A percentile compares a stretch with the other conserved stretches of the same genome.
phyloP scores from a whole-genome alignment of 169 alveolate genomes.

The Plasmodium fragile region DNA sequence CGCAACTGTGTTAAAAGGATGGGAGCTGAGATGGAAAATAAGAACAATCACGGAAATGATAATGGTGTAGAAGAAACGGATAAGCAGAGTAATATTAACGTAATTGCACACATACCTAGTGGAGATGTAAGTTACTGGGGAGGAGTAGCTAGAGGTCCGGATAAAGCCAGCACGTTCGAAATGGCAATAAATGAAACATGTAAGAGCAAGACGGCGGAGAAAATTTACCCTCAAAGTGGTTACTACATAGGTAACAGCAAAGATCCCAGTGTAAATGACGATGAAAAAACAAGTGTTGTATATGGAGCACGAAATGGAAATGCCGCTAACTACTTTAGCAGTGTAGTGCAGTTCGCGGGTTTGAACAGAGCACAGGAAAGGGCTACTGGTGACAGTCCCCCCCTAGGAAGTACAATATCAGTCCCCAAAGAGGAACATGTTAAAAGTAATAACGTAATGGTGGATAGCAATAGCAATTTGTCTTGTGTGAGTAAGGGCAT shows the following conservation, averaged over 20 bases:
- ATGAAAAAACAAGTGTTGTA: slow-evolving; percentile 6
- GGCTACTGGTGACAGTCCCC: not conserved
- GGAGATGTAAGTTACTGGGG: not conserved
- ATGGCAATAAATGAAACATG: not conserved
- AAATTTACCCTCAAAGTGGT: not conserved
- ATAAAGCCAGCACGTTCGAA: not conserved
- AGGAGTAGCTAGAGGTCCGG: not conserved
- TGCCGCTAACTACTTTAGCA: not conserved
- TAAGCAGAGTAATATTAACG: not conserved
- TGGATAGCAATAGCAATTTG: not conserved
- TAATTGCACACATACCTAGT: not conserved
- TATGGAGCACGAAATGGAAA: not conserved
- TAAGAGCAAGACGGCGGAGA: not conserved
- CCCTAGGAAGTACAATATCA: not conserved
- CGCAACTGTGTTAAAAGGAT: not conserved
- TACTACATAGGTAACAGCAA: not conserved
- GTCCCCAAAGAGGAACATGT: not conserved
- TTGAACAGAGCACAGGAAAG: not conserved
- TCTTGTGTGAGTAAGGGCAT: not conserved
- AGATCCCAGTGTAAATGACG: not conserved
- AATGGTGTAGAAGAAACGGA: not conserved
- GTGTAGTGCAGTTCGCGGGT: not conserved
- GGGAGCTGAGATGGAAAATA: not conserved
- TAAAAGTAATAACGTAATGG: not conserved
- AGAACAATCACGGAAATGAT: not conserved